Base-by-base conservation (phyloP, 73 alveolate species). In the Tetrahymena borealis region DNA sequence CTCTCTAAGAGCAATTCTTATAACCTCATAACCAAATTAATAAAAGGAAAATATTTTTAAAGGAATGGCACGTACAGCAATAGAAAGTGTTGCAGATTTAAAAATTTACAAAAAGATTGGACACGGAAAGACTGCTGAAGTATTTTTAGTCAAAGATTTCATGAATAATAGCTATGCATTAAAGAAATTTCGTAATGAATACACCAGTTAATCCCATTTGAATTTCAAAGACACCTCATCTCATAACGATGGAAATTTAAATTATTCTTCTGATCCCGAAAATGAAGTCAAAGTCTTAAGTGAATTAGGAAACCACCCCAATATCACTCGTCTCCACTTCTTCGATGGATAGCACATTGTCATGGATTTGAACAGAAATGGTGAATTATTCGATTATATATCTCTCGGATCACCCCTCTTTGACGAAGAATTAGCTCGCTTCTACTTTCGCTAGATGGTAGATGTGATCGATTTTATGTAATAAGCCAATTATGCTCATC, bases 401-500 rank as follows among this genome's bases (percentile, higher is more conserved):
- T 60, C 85, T 60, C 85, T 60, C 4, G 85, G 85, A 12, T 60
- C 85, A 13, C 85, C 85, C 10, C 85, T 60, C 28, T 60, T 60
- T 6, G 85, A 60, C 13, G 85, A 60, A 60, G 85, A 60, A 60
- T 60, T 60, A 60, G 85, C 85, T 60, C 85, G 85, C 85, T 60
- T 60, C 85, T 60, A 60, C 85, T 60, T 60, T 60, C 85, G 85
- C 10, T 35, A 60, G 85, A 60, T 60, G 33, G 85, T 60, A 60
- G 85, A 60, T 35, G 85, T 60, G 85, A 60, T 60, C 13, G 85
- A 60, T 60, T 60, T 60, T 20, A 60, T 60, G 85, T 60, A 60
- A 20, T 60, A 60, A 60, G n/a, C 85, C 20, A 60, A 18, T 20
- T 60, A 60, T 60, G 95, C 96, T 91, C 98, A 96, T 91, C 93